These are phyloP conservation scores for Paxillus ammoniavirescens DNA, from an alignment of 768 basidiomycete genomes.

Conservation along the genomic window DNA sequence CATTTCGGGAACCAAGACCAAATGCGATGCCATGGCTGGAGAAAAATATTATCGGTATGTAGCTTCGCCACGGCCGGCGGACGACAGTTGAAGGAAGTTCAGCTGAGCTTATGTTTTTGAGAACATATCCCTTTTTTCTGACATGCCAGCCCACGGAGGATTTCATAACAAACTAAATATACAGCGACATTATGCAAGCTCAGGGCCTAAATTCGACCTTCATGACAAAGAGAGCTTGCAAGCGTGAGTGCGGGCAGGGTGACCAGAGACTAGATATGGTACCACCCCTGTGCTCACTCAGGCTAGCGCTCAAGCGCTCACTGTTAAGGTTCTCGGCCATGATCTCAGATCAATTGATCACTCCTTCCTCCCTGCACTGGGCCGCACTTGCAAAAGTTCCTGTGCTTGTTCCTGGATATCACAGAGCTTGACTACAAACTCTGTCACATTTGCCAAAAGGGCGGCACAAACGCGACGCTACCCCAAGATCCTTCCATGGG, in stretches of 20 bases:
- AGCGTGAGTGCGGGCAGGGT: no score
- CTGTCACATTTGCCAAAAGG: constrained; percentile 2
- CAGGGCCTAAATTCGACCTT: background rate
- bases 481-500: constrained; percentile 9
- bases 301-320: no score
- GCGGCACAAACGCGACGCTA: background rate
- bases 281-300: no score
- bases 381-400: background rate
- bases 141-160: background rate
- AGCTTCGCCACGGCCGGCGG: no score
- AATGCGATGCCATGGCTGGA: no score
- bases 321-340: background rate
- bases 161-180: background rate
- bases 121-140: no score
- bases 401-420: background rate
- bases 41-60: no score
- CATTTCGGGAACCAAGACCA: no score
- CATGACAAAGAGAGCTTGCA: background rate
- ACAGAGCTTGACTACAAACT: background rate
- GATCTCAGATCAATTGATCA: background rate
- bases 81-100: no score
- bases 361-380: no score
- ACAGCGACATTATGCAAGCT: background rate
- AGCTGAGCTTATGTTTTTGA: no score
- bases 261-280: background rate